Evolutionary conservation across 202 grass and related monocot species (phyloP), one percentile per base, ranked within the genome.

Genomic region (Thinopyrum obtusiflorum): DNA sequence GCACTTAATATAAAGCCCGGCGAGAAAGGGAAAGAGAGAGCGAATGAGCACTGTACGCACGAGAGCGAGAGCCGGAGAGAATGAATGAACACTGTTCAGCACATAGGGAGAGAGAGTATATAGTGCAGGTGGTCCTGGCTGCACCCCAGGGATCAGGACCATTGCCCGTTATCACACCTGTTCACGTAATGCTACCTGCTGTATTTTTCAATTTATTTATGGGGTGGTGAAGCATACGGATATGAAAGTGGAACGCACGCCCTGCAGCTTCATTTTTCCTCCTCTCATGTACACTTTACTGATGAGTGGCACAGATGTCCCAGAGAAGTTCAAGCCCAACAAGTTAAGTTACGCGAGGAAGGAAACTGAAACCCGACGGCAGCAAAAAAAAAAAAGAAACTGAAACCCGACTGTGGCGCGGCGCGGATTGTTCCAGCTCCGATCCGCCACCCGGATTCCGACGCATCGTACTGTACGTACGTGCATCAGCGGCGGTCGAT

Each of bases 1-100:
- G 78, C 39, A 51, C 72, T 69, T 15, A 66, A 79, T 27, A 25
- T 37, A 83, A 86, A 87, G 87, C 37, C 55, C 20, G 27, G 20
- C 17, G 31, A 79, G 73, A 86, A 83, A 79, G 10, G 74, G 5
- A 67, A 74, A 57, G 80, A 14, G 15, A 15, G 81, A 36, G 27
- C 25, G 49, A 14, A 44, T 65, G 37, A 76, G 6, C 46, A 76
- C 71, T 79, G 33, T 23, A 61, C 17, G 20, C 15, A 36, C 3
- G 53, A 13, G 51, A 11, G 26, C n/a, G 57, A 20, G 11, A 57
- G 6, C 2, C 20, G 69, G 65, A 26, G n/a, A 17, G 15, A 44
- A 59, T 9, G 57, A 21, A 57, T 60, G 31, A 12, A 26, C 35
- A n/a, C 77, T 57, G 28, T 5, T 4, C 49, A 20, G 49, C 49